Evolutionary conservation across 2,329 filamentous ascomycete species (phyloP), one percentile per base, ranked within the genome.

Genomic region (Colletotrichum graminicola): DNA sequence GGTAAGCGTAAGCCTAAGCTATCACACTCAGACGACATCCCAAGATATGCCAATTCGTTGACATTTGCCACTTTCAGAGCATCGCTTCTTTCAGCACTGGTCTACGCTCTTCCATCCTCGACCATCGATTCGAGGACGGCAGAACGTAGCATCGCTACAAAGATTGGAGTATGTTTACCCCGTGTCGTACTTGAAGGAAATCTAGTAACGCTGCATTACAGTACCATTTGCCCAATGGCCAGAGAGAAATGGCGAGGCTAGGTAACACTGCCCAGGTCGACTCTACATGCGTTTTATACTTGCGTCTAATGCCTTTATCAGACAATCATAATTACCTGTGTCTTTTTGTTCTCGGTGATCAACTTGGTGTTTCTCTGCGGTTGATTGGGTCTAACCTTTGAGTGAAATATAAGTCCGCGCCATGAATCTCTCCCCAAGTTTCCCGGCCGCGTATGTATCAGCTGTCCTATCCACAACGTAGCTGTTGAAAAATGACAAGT

Each of bases 251-350:
- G 26, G 64, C 68, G n/a, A 55, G 69, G 10, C 54, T 72, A 43
- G 65, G 66, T 61, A 51, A 29, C 34, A 6, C 18, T 29, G 4
- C 8, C 1, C 26, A n/a, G n/a, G 16, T 0, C 2, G 5, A 11
- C 26, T 8, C 29, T 1, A n/a, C 26, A 12, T 54, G 51, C 10
- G 10, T 29, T 12, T 12, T 29, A 32, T 18, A 49, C 45, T 62
- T 36, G 5, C 16, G 6, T 26, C 29, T 47, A 39, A 29, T 7
- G 5, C 12, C 34, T 26, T n/a, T 6, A 18, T 12, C 5, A 77
- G 86, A 89, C 71, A 78, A 86, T 73, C 85, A 88, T 75, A 86
- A 89, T 76, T 83, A 87, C 74, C 83, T 89, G 75, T 84, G 85
- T 75, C 85, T 83, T 54, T 69, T 86, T 60, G 74, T 85, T 39